A percentile compares a stretch with the other conserved stretches of the same genome.
Evolutionary conservation across 2,329 filamentous ascomycete genomes (phyloP).

Genomic region (Diplodia intermedia): DNA sequence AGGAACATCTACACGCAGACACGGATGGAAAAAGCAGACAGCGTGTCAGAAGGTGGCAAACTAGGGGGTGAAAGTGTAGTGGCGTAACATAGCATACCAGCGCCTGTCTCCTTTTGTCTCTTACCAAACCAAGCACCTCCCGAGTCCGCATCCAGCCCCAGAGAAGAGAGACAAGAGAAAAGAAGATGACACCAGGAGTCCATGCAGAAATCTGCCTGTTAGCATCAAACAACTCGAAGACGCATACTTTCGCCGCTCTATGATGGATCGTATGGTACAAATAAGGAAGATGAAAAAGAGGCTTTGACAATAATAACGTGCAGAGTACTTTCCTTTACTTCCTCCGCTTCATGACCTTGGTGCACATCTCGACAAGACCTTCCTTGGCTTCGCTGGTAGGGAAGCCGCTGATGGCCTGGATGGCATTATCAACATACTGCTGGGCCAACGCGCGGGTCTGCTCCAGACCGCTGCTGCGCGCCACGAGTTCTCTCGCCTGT

Average conservation of each 20-base stretch:
- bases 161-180: not conserved
- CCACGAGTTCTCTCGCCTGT: conserved; percentile 86
- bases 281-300: not conserved
- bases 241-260: conserved; percentile 10
- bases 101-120: not conserved
- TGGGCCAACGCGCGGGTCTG: conserved; percentile 90
- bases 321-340: conserved; percentile 63
- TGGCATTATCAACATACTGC: conserved; percentile 87
- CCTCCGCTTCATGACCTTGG: conserved; percentile 85
- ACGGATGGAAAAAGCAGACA: not conserved
- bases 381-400: conserved; percentile 95
- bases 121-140: not conserved
- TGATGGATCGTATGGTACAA: conserved; percentile 18
- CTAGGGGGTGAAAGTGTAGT: not conserved
- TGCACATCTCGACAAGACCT: conserved; percentile 90
- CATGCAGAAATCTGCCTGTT: not conserved
- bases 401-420: conserved; percentile 81
- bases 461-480: conserved; percentile 83
- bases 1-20: not conserved
- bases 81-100: not conserved
- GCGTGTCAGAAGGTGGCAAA: not conserved
- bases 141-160: conserved; percentile 1
- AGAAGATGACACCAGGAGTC: not conserved
- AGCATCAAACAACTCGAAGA: not conserved
- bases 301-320: not conserved